A percentile compares a stretch with the other conserved stretches of the same genome.
Conservation (phyloP, 1,284 basidiomycete species). For the Macrocystidia cucumis region DNA sequence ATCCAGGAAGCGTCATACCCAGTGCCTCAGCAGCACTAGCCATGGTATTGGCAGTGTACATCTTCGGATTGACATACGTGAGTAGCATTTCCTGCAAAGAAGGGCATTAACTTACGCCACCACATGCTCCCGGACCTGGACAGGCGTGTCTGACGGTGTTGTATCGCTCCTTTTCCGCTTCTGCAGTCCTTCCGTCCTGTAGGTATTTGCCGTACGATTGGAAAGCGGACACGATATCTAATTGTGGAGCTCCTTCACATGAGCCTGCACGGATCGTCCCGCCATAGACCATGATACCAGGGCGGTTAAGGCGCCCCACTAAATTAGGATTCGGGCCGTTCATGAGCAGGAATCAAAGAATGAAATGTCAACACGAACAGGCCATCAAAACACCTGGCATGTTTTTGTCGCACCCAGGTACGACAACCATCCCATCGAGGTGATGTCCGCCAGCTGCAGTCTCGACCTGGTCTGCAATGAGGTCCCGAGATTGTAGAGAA, state of each 20-base stretch:
- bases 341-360: constrained; percentile 13
- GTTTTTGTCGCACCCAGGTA: constrained; percentile 97
- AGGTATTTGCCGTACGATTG: constrained; percentile 92
- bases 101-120: constrained; percentile 57
- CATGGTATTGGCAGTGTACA: constrained; percentile 98
- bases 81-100: constrained; percentile 3
- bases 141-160: constrained; percentile 88
- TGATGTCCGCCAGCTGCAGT: constrained; percentile 96
- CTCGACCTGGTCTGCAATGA: constrained; percentile 96
- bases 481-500: constrained; percentile 91
- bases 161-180: constrained; percentile 77
- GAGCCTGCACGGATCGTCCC: constrained; percentile 89
- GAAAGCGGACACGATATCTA: constrained; percentile 95
- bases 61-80: constrained; percentile 43
- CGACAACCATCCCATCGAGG: constrained; percentile 94
- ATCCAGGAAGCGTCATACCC: constrained; percentile 96
- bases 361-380: constrained; percentile 47
- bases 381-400: constrained; percentile 96
- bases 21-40: constrained; percentile 87
- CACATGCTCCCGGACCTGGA: constrained; percentile 93
- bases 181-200: constrained; percentile 77
- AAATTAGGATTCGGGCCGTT: constrained; percentile 12
- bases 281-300: constrained; percentile 95
- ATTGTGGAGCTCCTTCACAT: constrained; percentile 71
- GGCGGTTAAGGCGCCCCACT: constrained; percentile 92